Percentiles rank a stretch among this genome's conserved stretches.
phyloP scores from a whole-genome alignment of 2,329 filamentous ascomycete species.

The Cucurbitaria berberidis region DNA sequence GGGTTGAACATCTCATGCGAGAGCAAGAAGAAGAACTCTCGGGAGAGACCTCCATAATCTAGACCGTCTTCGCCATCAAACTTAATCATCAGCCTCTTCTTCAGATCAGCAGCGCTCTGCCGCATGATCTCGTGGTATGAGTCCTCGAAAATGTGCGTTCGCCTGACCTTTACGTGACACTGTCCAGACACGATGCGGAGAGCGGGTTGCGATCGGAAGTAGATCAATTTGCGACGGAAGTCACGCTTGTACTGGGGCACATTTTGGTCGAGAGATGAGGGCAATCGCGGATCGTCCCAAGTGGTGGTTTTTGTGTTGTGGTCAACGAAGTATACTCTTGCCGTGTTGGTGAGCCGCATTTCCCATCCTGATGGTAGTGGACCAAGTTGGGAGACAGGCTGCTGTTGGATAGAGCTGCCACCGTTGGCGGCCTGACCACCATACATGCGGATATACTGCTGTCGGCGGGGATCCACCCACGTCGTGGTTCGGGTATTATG shows the following conservation, averaged over 20 bases:
- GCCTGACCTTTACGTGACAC: conserved; percentile 96
- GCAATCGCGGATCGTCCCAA: conserved; percentile 95
- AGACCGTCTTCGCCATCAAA: conserved; percentile 98
- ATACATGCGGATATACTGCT: conserved; percentile 99
- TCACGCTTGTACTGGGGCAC: conserved; percentile 99
- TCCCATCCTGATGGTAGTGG: conserved; percentile 98
- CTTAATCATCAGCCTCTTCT: conserved; percentile 99
- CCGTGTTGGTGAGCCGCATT: conserved; percentile 98
- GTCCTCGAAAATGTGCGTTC: conserved; percentile 98
- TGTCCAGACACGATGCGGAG: conserved; percentile 94
- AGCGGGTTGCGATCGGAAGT: conserved; percentile 97
- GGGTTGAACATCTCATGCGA: conserved; percentile 99
- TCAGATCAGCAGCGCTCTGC: conserved; percentile 91
- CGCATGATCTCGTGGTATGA: conserved; percentile 98
- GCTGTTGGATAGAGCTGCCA: conserved; percentile 89
- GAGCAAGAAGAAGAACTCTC: conserved; percentile 98
- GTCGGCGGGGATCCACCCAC: conserved; percentile 95
- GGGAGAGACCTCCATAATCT: conserved; percentile 95
- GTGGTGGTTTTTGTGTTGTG: conserved; percentile 99
- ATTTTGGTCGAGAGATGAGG: conserved; percentile 95
- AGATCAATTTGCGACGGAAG: conserved; percentile 96
- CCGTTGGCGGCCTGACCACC: conserved; percentile 77
- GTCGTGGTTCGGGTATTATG: conserved; percentile 98
- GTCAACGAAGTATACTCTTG: conserved; percentile 97
- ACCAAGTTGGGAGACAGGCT: conserved; percentile 94